Conservation (phyloP, 23 red algal species). For the Gracilariopsis chorda region DNA sequence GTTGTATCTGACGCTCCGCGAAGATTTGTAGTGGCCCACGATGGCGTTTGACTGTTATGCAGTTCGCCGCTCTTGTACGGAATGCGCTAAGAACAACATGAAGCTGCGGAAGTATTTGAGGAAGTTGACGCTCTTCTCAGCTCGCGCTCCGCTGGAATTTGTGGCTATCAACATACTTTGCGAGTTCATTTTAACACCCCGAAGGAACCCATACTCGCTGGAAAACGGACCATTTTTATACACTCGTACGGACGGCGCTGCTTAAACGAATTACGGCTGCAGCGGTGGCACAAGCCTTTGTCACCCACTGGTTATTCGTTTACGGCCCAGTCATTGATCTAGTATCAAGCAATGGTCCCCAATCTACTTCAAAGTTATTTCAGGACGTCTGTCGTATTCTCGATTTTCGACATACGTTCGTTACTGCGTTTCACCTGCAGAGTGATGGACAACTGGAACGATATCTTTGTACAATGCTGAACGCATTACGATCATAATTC, state of each 20-base stretch:
- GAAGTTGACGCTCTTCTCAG: slow-evolving; percentile 30
- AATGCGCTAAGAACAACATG: slow-evolving; percentile 13
- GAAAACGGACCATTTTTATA: not conserved
- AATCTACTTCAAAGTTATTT: slow-evolving; percentile 31
- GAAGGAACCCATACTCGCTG: not conserved
- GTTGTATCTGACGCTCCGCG: not conserved
- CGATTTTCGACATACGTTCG: not conserved
- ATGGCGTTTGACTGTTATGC: slow-evolving; percentile 18
- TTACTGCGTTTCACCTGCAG: not conserved
- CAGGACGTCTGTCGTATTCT: slow-evolving; percentile 6
- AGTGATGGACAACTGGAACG: slow-evolving; percentile 16
- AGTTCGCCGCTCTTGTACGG: not conserved
- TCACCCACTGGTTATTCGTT: not conserved
- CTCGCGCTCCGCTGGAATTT: not conserved
- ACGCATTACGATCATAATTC: not conserved
- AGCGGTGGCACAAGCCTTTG: not conserved
- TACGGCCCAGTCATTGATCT: not conserved
- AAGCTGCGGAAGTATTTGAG: not conserved
- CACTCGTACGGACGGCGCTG: not conserved
- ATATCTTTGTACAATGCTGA: not conserved
- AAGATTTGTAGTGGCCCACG: not conserved
- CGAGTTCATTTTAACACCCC: not conserved
- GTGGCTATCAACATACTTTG: slow-evolving; percentile 24
- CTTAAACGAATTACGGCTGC: not conserved
- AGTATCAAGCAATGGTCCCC: slow-evolving; percentile 9